Base-by-base conservation (phyloP, 2,329 filamentous ascomycete genomes). In the Mycogone perniciosa region DNA sequence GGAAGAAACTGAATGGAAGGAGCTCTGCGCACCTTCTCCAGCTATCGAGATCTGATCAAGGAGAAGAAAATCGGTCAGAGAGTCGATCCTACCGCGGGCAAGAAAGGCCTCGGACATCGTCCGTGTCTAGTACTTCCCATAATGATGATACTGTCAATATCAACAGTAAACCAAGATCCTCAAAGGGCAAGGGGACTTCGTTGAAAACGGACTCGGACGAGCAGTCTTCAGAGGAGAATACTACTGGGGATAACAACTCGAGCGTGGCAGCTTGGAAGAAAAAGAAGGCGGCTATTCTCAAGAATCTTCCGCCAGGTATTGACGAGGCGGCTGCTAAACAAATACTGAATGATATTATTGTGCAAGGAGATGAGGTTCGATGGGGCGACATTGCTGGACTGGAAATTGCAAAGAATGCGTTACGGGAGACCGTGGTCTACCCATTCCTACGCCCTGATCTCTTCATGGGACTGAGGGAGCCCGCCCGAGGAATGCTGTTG, bases 371-470 rank as follows among this genome's bases (percentile, higher is more conserved):
- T 60, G 88, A 95, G 63, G 93, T 99, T 2, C 89, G 88, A 60
- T 99, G 93, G 93, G 80, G 82, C 44, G 93, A 99, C 64, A 87
- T 99, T 51, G 91, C 93, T 1, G 93, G 93, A 1, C 73, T 99
- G 4, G 88, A 96, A 45, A 79, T 87, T 48, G 93, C 93, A 33
- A 99, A 99, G 65, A 88, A 84, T 50, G 91, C 93, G 0, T 72
- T 99, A 45, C 92, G 95, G 62, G 93, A 99, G 69, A 90, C 90
- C 1, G 93, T 99, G 1, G 92, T 99, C 2, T 99, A 99, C 62
- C 93, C 93, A 0, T 97, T 99, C 65, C 73, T 99, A 8, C 86
- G 93, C 1, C 93, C 93, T 1, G 93, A 99, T 68, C 73, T 99
- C 2, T 99, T 99, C 71, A 93, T 92, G 80, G 93, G 93, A 0